Evolutionary conservation across 306 rosid genomes (phyloP).

Genomic region (Quercus engelmannii): DNA sequence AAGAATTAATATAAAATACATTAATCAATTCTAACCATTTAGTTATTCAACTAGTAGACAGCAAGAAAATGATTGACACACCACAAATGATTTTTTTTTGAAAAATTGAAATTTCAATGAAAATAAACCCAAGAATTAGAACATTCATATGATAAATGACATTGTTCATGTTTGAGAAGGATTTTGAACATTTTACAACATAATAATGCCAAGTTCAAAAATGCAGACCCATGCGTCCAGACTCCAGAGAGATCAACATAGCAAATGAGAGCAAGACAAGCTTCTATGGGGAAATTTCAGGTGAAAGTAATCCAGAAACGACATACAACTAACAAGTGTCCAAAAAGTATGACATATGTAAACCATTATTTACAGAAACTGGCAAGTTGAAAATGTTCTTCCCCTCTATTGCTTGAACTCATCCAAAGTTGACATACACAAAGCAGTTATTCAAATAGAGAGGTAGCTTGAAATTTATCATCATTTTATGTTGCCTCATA

Average conservation of each 20-base stretch:
- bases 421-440: neutral
- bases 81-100: neutral
- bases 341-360: neutral
- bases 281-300: neutral
- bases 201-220: neutral
- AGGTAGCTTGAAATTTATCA: neutral
- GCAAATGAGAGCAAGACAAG: neutral
- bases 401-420: neutral
- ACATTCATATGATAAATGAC: neutral
- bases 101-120: neutral
- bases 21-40: constrained; percentile 4
- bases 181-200: neutral
- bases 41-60: neutral
- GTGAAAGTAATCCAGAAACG: neutral
- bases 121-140: neutral
- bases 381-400: neutral
- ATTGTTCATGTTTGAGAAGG: neutral
- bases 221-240: neutral
- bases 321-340: neutral
- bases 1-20: neutral
- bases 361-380: neutral
- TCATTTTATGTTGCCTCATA: neutral
- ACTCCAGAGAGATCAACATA: neutral
- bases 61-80: neutral
- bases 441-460: neutral